phyloP scores from a whole-genome alignment of 2,329 filamentous ascomycete genomes.

The Didymella pinodella region DNA sequence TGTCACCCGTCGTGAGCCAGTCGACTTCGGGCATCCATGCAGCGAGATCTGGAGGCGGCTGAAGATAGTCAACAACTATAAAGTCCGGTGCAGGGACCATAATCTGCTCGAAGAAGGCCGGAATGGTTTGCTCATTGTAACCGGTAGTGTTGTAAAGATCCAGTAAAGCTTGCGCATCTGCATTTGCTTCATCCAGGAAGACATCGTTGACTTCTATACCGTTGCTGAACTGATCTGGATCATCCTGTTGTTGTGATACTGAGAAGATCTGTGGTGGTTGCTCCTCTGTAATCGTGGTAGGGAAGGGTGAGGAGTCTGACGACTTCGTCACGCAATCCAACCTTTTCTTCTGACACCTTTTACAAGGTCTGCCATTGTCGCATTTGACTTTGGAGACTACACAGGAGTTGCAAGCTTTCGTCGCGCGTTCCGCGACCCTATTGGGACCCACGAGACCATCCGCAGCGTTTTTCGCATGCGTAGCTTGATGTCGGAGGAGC shows the following conservation, averaged over 20 bases:
- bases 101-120: conserved; percentile 30
- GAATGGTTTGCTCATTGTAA: conserved; percentile 6
- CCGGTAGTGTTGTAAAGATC: neutral
- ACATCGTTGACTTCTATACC: neutral
- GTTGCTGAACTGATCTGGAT: neutral
- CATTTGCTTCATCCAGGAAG: neutral
- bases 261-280: neutral
- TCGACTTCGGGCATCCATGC: conserved; percentile 33
- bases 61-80: conserved; percentile 22
- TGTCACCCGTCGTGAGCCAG: conserved; percentile 26
- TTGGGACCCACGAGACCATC: neutral
- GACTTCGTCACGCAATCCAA: neutral
- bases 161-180: neutral
- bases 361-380: neutral
- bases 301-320: neutral
- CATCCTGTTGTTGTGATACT: neutral
- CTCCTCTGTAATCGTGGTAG: neutral
- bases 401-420: neutral
- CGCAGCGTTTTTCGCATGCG: neutral
- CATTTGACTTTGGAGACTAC: neutral
- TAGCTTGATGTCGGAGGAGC: neutral
- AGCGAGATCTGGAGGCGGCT: conserved; percentile 27
- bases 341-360: neutral
- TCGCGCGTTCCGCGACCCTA: neutral
- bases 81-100: conserved; percentile 34